Percentiles rank a stretch among this genome's conserved stretches.
Conservation (phyloP, 1,284 basidiomycete species). For the Cutaneotrichosporon dermatis region DNA sequence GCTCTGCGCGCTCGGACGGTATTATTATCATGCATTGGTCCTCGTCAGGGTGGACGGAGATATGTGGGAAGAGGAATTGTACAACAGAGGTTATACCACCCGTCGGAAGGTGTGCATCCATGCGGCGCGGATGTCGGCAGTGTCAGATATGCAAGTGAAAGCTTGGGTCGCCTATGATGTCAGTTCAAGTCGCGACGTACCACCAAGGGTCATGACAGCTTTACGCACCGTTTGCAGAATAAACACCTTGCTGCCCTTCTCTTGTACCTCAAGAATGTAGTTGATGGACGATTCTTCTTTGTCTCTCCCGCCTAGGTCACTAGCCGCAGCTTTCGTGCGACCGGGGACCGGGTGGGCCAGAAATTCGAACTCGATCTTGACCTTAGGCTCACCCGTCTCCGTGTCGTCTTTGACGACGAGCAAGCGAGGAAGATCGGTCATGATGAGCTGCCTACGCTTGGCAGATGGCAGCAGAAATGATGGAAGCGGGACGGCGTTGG, state of each 20-base stretch:
- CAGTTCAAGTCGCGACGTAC: neutral
- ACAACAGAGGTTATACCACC: conserved; percentile 9
- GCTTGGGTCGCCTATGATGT: conserved; percentile 20
- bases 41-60: too few species aligned
- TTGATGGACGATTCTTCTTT: conserved; percentile 9
- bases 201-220: neutral
- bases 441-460: conserved; percentile 51
- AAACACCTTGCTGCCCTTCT: conserved; percentile 42
- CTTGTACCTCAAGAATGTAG: conserved; percentile 34
- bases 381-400: conserved; percentile 12
- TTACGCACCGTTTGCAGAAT: conserved; percentile 42
- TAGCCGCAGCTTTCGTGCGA: neutral
- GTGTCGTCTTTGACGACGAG: conserved; percentile 52
- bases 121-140: conserved; percentile 30
- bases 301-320: conserved; percentile 2
- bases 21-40: neutral
- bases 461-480: conserved; percentile 43
- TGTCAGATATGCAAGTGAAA: conserved; percentile 30
- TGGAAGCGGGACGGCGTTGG: conserved; percentile 36
- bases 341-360: conserved; percentile 9
- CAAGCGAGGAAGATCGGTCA: conserved; percentile 55
- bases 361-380: conserved; percentile 24
- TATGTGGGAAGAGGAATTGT: neutral
- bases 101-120: conserved; percentile 35
- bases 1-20: too few species aligned